Base-by-base conservation (phyloP, 179 eudicot genomes). In the Beta lomatogona region DNA sequence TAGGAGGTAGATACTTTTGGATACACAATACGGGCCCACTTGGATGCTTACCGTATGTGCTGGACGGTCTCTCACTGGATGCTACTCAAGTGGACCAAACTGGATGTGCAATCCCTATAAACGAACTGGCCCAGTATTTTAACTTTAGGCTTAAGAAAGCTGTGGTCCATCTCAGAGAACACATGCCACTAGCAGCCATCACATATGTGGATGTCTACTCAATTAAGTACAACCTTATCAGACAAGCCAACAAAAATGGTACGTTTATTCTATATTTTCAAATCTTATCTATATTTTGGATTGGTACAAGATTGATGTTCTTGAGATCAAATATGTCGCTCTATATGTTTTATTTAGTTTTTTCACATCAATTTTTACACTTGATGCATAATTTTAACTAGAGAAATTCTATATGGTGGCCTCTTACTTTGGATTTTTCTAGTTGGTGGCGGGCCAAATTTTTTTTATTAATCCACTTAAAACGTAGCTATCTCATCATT, bases 21-120 rank as follows among this genome's bases (percentile, higher is more conserved):
- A 76, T 88, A 67, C 91, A 88, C 72, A 88, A 88, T 67, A 88
- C 89, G 7, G 91, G 89, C 3, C 91, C 91, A 25, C 72, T 88
- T 1, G 89, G 91, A 4, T 88, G 91, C 66, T 80, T 88, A 18
- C 85, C 91, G 4, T 85, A 88, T 66, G 78, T 86, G 65, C 60
- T 86, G 81, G 85, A 82, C 54, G 72, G 80, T 0, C 44, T 85
- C 4, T 65, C 50, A 9, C 28, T 79, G 18, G 82, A 67, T 16
- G 82, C 85, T 11, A 69, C 78, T 71, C 83, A 86, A 76, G 77
- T 86, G 69, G 91, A 88, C 69, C 63, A 61, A 45, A 72, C 45
- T n/a, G 89, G 89, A 25, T 86, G 91, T 73, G 76, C 81, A 59
- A 79, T 19, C 67, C 89, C 89, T 70, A 79, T 67, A 5, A 88